Percentiles rank a stretch among this genome's conserved stretches.
Evolutionary conservation across 768 basidiomycete species (phyloP).

Genomic region (Lepiota subincarnata): DNA sequence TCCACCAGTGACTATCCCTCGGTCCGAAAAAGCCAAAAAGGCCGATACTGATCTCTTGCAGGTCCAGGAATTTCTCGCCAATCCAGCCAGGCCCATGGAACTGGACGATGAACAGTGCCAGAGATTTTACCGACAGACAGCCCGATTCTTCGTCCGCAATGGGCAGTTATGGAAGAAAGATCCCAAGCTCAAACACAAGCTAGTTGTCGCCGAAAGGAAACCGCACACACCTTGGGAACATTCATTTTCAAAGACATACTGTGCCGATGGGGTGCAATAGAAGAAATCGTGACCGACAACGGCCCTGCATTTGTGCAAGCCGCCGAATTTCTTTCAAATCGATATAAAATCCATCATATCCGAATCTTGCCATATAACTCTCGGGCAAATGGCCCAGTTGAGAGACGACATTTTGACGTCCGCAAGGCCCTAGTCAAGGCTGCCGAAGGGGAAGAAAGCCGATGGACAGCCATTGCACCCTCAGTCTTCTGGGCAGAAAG

Average conservation of each 20-base stretch:
- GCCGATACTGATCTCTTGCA: no score
- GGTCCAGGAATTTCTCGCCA: slow-evolving; percentile 13
- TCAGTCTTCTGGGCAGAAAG: slow-evolving; percentile 30
- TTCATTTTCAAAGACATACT: slow-evolving; percentile 27
- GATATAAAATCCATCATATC: no score
- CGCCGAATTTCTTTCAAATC: no score
- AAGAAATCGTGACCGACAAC: slow-evolving; percentile 30
- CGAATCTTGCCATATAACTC: no score
- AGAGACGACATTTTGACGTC: no score
- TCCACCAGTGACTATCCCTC: no score
- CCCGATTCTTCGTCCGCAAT: slow-evolving; percentile 16
- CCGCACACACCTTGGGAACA: slow-evolving; percentile 15
- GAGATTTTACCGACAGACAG: background rate
- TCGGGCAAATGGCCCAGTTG: no score
- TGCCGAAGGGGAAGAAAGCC: slow-evolving; percentile 20
- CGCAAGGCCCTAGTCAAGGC: slow-evolving; percentile 26
- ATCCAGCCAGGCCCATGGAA: background rate
- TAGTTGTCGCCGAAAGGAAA: slow-evolving; percentile 18
- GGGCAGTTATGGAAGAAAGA: slow-evolving; percentile 18
- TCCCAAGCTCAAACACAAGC: no score
- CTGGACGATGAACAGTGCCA: background rate
- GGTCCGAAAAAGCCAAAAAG: no score
- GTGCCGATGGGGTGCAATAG: slow-evolving; percentile 33
- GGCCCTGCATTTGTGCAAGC: no score
- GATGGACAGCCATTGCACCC: slow-evolving; percentile 26